phyloP scores from a whole-genome alignment of 306 rosid genomes.

The Argentina anserina region DNA sequence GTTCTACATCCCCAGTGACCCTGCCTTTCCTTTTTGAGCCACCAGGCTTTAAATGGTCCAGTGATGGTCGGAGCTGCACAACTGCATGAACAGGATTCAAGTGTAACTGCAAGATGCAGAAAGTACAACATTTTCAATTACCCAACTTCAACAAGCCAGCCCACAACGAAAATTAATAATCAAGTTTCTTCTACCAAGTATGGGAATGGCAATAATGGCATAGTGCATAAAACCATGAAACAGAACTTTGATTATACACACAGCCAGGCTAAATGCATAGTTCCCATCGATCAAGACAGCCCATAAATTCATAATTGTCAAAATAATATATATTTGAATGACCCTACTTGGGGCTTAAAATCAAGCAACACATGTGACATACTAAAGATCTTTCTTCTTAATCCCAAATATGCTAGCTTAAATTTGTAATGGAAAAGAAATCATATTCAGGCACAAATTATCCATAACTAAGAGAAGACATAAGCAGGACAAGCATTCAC shows the following conservation, averaged over 20 bases:
- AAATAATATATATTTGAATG: too few relatives aligned
- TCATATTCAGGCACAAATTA: neutral
- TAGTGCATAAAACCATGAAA: neutral
- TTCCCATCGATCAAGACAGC: neutral
- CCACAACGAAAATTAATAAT: neutral
- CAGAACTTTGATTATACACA: neutral
- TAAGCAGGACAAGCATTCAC: neutral
- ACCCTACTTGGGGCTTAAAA: too few relatives aligned
- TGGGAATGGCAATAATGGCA: neutral
- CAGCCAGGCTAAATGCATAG: neutral
- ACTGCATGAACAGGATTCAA: slow-evolving; percentile 73
- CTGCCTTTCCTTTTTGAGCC: slow-evolving; percentile 47
- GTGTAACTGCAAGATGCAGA: slow-evolving; percentile 72
- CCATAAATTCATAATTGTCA: neutral
- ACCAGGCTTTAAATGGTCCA: slow-evolving; percentile 52
- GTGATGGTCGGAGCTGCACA: slow-evolving; percentile 80
- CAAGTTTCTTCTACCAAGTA: neutral
- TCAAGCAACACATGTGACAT: too few relatives aligned
- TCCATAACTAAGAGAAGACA: neutral
- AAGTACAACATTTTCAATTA: slow-evolving; percentile 8
- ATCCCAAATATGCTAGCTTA: too few relatives aligned
- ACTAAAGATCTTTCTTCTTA: too few relatives aligned
- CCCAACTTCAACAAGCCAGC: neutral
- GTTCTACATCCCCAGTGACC: slow-evolving; percentile 37
- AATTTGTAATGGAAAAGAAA: too few relatives aligned